Conservation (phyloP, 78 protist genomes). For the Creolimax fragrantissima region DNA sequence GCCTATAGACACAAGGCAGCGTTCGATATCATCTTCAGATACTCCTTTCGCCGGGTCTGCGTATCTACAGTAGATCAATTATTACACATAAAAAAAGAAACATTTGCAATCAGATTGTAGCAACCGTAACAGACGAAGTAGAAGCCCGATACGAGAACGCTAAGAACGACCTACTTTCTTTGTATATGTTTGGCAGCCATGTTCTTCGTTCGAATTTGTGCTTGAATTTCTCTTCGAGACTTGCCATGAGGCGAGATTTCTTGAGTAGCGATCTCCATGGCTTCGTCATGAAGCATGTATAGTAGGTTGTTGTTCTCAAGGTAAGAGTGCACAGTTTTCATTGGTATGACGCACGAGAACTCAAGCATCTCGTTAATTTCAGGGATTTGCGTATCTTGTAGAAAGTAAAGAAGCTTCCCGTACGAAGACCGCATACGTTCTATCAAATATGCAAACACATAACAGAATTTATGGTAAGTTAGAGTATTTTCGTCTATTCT, state of each 20-base stretch:
- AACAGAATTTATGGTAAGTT: too few species aligned
- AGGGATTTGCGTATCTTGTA: slow-evolving; percentile 53
- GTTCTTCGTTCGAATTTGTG: slow-evolving; percentile 58
- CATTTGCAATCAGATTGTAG: neutral
- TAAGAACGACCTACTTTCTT: neutral
- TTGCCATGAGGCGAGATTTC: slow-evolving; percentile 29
- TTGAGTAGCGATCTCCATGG: slow-evolving; percentile 54
- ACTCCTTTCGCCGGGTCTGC: neutral
- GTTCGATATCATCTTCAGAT: neutral
- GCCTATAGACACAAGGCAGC: slow-evolving; percentile 55
- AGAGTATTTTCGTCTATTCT: neutral
- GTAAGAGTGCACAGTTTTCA: slow-evolving; percentile 56
- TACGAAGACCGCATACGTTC: slow-evolving; percentile 55
- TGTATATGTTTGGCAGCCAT: slow-evolving; percentile 9
- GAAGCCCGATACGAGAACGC: too few species aligned
- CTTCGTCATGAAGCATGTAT: slow-evolving; percentile 41
- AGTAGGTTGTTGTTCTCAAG: slow-evolving; percentile 26
- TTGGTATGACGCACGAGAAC: slow-evolving; percentile 36
- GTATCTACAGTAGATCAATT: neutral
- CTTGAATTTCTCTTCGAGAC: slow-evolving; percentile 20
- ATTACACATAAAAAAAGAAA: neutral
- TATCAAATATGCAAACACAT: neutral
- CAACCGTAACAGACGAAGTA: too few species aligned
- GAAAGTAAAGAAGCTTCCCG: slow-evolving; percentile 76
- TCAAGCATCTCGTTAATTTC: slow-evolving; percentile 29